Percentiles rank a stretch among this genome's conserved stretches.
Evolutionary conservation across 2,329 filamentous ascomycete species (phyloP).

Genomic region (Ophiosphaerella korrae): DNA sequence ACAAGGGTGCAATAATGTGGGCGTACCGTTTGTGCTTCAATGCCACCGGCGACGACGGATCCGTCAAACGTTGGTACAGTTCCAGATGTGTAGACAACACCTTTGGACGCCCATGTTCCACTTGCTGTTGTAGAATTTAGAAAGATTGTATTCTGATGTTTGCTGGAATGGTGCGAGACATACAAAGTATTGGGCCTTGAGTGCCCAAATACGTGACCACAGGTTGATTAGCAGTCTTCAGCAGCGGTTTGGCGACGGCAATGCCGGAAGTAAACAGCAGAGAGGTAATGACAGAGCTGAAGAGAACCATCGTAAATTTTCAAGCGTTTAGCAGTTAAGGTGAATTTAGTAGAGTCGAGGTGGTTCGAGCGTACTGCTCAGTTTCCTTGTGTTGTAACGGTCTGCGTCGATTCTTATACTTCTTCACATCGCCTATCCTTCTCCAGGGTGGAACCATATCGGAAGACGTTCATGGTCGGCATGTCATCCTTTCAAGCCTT

Average conservation of each 20-base stretch:
- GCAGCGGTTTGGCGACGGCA: conserved; percentile 21
- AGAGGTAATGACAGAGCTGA: conserved; percentile 26
- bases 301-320: conserved; percentile 24
- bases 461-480: neutral
- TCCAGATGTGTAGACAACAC: conserved; percentile 39
- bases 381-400: no score
- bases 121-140: conserved; percentile 16
- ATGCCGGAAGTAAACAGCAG: conserved; percentile 21
- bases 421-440: neutral
- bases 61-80: conserved; percentile 37
- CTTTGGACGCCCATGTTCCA: conserved; percentile 38
- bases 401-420: neutral
- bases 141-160: neutral
- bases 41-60: conserved; percentile 31
- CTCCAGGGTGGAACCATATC: neutral
- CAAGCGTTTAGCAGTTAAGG: neutral
- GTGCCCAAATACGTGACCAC: conserved; percentile 40
- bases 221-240: conserved; percentile 30
- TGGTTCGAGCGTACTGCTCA: neutral
- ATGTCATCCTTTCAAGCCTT: conserved; percentile 25
- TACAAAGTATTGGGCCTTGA: conserved; percentile 37
- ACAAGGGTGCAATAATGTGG: neutral
- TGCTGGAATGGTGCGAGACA: neutral
- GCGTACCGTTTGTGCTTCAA: conserved; percentile 32
- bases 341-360: neutral